Percentiles rank a stretch among this genome's conserved stretches.
Evolutionary conservation across 1,284 basidiomycete species (phyloP).

Genomic region (Mycosarcoma maydis): DNA sequence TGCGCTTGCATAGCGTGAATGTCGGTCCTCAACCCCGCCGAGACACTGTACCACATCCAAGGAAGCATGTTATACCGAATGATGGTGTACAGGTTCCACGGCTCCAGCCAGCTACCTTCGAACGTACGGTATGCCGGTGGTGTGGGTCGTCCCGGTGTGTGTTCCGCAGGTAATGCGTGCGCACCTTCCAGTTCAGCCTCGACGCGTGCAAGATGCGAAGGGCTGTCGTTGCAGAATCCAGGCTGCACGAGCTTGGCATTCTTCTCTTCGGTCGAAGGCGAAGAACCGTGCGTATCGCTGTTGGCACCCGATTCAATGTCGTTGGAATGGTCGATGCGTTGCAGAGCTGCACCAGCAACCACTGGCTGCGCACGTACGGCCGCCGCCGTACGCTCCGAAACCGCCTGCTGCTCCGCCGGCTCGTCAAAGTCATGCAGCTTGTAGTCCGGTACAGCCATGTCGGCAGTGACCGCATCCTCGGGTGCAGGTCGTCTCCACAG

Average conservation of each 20-base stretch:
- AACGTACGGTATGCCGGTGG: slow-evolving; percentile 41
- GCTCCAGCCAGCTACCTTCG: slow-evolving; percentile 37
- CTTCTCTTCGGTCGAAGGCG: slow-evolving; percentile 13
- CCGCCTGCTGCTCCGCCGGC: neutral
- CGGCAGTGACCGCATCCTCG: slow-evolving; percentile 31
- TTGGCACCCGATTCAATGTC: slow-evolving; percentile 2
- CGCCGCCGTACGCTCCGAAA: slow-evolving; percentile 3
- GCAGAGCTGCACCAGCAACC: slow-evolving; percentile 18
- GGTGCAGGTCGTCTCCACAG: slow-evolving; percentile 35
- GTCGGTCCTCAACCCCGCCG: slow-evolving; percentile 39
- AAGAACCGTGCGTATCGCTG: slow-evolving; percentile 4
- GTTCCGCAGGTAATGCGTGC: neutral
- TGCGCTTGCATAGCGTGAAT: slow-evolving; percentile 42
- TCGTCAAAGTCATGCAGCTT: slow-evolving; percentile 25
- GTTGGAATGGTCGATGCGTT: slow-evolving; percentile 3
- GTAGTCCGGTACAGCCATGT: slow-evolving; percentile 41
- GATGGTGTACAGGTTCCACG: slow-evolving; percentile 48
- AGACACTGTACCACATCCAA: slow-evolving; percentile 27
- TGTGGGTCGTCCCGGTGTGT: slow-evolving; percentile 27
- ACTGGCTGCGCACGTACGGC: slow-evolving; percentile 16
- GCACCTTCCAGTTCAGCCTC: slow-evolving; percentile 29
- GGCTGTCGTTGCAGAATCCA: slow-evolving; percentile 1
- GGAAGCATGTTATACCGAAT: slow-evolving; percentile 38
- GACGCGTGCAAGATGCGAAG: slow-evolving; percentile 19
- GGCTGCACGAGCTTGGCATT: slow-evolving; percentile 15